Evolutionary conservation across 2,329 filamentous ascomycete genomes (phyloP), one percentile per base, ranked within the genome.

Genomic region (Aspergillus spinulosporus): DNA sequence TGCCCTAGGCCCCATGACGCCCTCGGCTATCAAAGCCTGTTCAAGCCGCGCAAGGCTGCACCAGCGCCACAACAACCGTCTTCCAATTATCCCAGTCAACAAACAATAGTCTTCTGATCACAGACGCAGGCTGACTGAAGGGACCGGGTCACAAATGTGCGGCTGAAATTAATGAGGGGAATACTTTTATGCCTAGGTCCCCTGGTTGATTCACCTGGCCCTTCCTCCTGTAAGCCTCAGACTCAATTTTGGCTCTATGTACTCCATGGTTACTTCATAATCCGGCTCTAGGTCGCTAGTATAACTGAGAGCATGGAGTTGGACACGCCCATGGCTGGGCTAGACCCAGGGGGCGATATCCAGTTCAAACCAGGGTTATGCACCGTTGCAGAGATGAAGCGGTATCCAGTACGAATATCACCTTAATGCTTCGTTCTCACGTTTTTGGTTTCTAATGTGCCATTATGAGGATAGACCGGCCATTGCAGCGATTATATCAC

Each of bases 281-380:
- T 39, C 36, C 11, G 11, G 8, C 36, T 14, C 12, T 11, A 12
- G 36, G 9, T 39, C 36, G 36, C n/a, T 8, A 12, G 4, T 12
- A 11, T 29, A 29, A 6, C 42, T 14, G 32, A 15, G 11, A 34
- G 32, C 32, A 55, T 55, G 52, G 52, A 55, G 52, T 12, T 55
- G 8, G 52, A 49, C 44, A 55, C 52, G 4, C 39, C 52, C 4
- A 55, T 55, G 52, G n/a, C 21, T 4, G 52, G 52, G 14, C 3
- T 49, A 1, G 46, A 55, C 6, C 52, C 52, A 3, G 45, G 29
- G 4, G 52, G 40, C 8, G 39, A 55, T 12, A 44, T 49, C 12
- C 46, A 37, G 15, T 55, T 55, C 39, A 28, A 55, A 32, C 52
- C 52, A 2, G 52, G 45, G 12, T 21, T 39, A 12, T 55, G 52